Base-by-base conservation (phyloP, 2,329 filamentous ascomycete species). In the Claviceps sp. region DNA sequence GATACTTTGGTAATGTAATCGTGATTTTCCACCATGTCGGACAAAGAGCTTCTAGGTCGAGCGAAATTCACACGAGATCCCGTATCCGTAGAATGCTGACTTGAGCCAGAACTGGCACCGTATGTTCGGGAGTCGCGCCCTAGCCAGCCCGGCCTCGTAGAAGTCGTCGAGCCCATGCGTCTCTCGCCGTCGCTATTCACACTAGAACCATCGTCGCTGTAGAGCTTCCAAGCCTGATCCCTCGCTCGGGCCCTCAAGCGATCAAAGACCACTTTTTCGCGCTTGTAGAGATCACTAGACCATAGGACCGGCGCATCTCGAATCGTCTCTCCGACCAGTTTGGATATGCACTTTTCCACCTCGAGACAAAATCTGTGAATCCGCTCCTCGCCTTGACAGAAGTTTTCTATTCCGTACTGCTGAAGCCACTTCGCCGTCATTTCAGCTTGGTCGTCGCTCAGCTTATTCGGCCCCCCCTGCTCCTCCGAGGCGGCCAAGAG, bases 331-430 rank as follows among this genome's bases (percentile, higher is more conserved):
- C 88, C 88, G 34, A 95, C 84, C 7, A 97, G 74, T 63, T 88
- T 89, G 58, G 82, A 85, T 57, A 95, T 84, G 62, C 88, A 95
- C 55, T 81, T 85, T 60, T 91, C 86, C 30, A 97, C 79, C 64
- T 97, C 93, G 58, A 89, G 86, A 63, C 85, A 93, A 66, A 98
- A 93, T 11, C 90, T 82, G 64, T 97, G 93, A 38, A 98, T 91
- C 49, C 93, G 76, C 68, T 98, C 93, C 65, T 98, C 93, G 5
- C 91, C 93, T 59, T 83, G 85, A 68, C 93, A 98, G 59, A 97
- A 91, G 62, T 95, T 95, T 64, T 94, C 88, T 37, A 97, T 84
- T 14, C 82, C 82, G 57, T 84, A 85, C 58, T 86, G 81, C 48
- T 85, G 81, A 50, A 97, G 74, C 88, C 91, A 98, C 52, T 82